A percentile compares a stretch with the other conserved stretches of the same genome.
Evolutionary conservation across 768 basidiomycete species (phyloP).

Genomic region (Leccinum aurantiacum): DNA sequence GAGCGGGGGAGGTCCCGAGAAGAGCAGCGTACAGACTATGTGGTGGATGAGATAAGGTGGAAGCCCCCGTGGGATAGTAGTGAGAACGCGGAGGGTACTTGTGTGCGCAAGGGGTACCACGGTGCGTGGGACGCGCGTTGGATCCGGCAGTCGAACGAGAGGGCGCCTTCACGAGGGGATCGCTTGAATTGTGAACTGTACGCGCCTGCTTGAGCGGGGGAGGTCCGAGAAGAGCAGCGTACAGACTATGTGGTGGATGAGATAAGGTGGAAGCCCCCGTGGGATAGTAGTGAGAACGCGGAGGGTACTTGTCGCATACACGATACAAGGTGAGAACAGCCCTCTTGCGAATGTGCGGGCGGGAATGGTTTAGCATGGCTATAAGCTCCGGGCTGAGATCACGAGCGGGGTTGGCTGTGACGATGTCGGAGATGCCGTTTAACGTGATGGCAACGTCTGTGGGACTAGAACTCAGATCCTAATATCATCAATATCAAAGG

Average conservation of each 20-base stretch:
- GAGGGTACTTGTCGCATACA: slow-evolving; percentile 75
- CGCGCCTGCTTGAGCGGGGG: slow-evolving; percentile 75
- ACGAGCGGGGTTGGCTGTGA: slow-evolving; percentile 85
- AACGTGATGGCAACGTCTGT: slow-evolving; percentile 74
- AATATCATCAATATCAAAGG: slow-evolving; percentile 12
- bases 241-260: slow-evolving; percentile 59
- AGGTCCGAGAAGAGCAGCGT: slow-evolving; percentile 71
- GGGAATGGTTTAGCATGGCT: slow-evolving; percentile 86
- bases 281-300: slow-evolving; percentile 47
- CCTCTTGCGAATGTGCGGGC: slow-evolving; percentile 84
- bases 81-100: slow-evolving; percentile 68
- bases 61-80: slow-evolving; percentile 40
- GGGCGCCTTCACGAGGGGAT: slow-evolving; percentile 62
- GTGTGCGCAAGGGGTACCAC: slow-evolving; percentile 24
- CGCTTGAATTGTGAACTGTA: slow-evolving; percentile 73
- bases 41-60: slow-evolving; percentile 39
- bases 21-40: slow-evolving; percentile 74
- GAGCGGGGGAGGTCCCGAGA: slow-evolving; percentile 71
- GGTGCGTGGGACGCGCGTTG: slow-evolving; percentile 24
- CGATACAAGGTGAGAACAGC: slow-evolving; percentile 85
- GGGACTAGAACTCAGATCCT: slow-evolving; percentile 82
- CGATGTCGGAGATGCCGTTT: slow-evolving; percentile 80
- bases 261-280: slow-evolving; percentile 36
- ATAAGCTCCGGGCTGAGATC: slow-evolving; percentile 86
- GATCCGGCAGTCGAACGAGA: slow-evolving; percentile 36